Base-by-base conservation (phyloP, 2,329 filamentous ascomycete genomes). In the Alternaria postmessia region DNA sequence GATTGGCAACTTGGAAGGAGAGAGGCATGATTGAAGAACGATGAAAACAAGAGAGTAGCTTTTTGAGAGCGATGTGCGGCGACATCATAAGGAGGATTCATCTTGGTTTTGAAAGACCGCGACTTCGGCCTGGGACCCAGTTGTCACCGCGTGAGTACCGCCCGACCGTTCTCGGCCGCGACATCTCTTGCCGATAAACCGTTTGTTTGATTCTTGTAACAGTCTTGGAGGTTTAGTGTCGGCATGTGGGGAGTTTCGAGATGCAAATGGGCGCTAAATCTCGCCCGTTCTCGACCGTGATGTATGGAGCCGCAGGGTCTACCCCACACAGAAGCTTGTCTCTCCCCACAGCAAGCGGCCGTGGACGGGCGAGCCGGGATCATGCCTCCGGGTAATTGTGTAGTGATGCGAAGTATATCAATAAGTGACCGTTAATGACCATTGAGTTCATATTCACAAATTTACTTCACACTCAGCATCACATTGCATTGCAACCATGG, bases 1-100 rank as follows among this genome's bases (percentile, higher is more conserved):
- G 57, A 34, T 57, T 57, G 22, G 57, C 57, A 24, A 60, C 61
- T 49, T 63, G 61, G 22, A 63, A 63, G 9, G 52, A 52, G 30
- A 61, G 48, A 42, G 52, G 57, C 48, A 60, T 60, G 32, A 11
- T 39, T 43, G 14, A 9, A 2, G 18, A 22, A 12, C 16, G 22
- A 32, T 41, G 38, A 11, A 16, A 18, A 7, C 20, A 14, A 8
- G 16, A 14, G n/a, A 32, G 5, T 18, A 42, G 16, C 7, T 16
- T 53, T 18, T 30, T 30, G 20, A 9, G 41, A 32, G 42, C 34
- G 42, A 26, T 11, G 32, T 47, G 42, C 22, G 34, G 28, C n/a
- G 28, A 48, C 7, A 36, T n/a, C 42, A 38, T n/a, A 43, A 54
- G 4, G n/a, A 39, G 51, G 30, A 39, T 18, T 9, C 14, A 24